Percentiles rank a stretch among this genome's conserved stretches.
Conservation (phyloP, 371 early-diverging fungal species). For the Phascolomyces articulosus region DNA sequence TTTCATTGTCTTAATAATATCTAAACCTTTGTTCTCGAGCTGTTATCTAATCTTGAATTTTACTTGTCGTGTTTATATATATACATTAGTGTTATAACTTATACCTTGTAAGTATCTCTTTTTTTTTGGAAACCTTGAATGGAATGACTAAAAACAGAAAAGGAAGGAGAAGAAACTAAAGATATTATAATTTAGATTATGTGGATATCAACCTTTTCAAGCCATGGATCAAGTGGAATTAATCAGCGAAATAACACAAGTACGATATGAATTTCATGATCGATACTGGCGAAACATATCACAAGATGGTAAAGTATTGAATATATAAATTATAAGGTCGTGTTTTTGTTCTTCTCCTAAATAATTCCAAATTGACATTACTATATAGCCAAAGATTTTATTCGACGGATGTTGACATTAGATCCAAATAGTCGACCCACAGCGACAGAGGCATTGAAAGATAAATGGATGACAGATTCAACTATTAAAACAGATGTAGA, state of each 20-base stretch:
- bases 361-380: too few species aligned
- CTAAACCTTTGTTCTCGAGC: too few species aligned
- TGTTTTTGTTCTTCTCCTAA: too few species aligned
- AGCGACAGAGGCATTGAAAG: conserved; percentile 78
- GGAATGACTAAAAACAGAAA: too few species aligned
- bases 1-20: too few species aligned
- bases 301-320: conserved; percentile 52
- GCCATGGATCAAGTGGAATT: conserved; percentile 67
- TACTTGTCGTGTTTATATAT: too few species aligned
- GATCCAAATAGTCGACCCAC: conserved; percentile 79
- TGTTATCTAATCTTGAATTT: too few species aligned
- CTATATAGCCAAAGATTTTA: conserved; percentile 87
- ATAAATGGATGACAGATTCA: conserved; percentile 81
- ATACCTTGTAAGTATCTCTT: conserved; percentile 60
- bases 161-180: background rate
- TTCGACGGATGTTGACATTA: conserved; percentile 74
- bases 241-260: conserved; percentile 65
- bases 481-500: conserved; percentile 60
- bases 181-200: conserved; percentile 37
- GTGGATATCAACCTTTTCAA: conserved; percentile 81
- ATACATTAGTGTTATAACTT: conserved; percentile 69
- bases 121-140: too few species aligned
- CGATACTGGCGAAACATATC: conserved; percentile 83
- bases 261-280: conserved; percentile 75
- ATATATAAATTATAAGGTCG: too few species aligned